phyloP scores from a whole-genome alignment of 2,329 filamentous ascomycete genomes.

The Beauveria sp. region DNA sequence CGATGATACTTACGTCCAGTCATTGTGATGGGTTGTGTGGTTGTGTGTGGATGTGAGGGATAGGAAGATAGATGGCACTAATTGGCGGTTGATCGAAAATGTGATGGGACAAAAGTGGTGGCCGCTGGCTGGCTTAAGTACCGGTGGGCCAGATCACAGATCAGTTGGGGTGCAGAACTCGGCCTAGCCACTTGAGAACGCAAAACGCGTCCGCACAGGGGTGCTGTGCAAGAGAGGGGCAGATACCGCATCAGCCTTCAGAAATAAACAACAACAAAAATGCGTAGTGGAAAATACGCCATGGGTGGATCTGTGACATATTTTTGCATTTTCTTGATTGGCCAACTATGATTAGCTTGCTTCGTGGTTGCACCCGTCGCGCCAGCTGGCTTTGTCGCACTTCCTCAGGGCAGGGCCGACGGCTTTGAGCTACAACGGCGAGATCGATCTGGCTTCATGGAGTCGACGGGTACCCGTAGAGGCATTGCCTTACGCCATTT shows the following conservation, averaged over 20 bases:
- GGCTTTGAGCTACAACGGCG: not conserved
- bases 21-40: slow-evolving; percentile 18
- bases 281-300: not conserved
- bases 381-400: not conserved
- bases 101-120: slow-evolving; percentile 18
- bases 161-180: slow-evolving; percentile 21
- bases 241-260: not conserved
- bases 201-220: slow-evolving; percentile 1
- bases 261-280: slow-evolving; percentile 11
- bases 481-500: too few relatives aligned
- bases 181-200: not conserved
- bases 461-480: not conserved
- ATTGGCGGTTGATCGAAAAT: slow-evolving; percentile 6
- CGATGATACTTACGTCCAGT: slow-evolving; percentile 22
- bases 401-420: not conserved
- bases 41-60: slow-evolving; percentile 8
- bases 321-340: slow-evolving; percentile 11
- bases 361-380: not conserved
- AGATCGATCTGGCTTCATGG: not conserved
- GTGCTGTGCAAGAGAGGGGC: not conserved
- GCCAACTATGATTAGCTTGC: not conserved
- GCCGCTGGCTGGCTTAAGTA: slow-evolving; percentile 31
- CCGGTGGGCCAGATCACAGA: slow-evolving; percentile 28
- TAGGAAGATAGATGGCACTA: slow-evolving; percentile 10
- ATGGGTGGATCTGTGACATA: slow-evolving; percentile 4